Conservation (phyloP, 2,329 filamentous ascomycete genomes). For the Daldinia sp. region DNA sequence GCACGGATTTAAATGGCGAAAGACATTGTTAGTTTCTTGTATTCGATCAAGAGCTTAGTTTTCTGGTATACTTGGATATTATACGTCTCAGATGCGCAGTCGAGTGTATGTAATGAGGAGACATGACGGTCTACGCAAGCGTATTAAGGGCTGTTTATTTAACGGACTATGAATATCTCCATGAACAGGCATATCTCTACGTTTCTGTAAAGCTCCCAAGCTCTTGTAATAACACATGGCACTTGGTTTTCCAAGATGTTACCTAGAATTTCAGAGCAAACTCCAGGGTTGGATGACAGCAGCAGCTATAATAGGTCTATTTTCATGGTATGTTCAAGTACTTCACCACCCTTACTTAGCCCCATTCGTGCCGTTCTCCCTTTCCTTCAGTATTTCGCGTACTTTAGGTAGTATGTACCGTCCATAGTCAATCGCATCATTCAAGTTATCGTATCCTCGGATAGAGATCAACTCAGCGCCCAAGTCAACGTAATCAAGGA, state of each 20-base stretch:
- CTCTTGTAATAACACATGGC: background rate
- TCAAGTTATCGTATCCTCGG: constrained; percentile 70
- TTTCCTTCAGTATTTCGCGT: constrained; percentile 52
- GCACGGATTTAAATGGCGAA: no score
- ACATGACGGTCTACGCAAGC: no score
- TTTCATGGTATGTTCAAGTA: background rate
- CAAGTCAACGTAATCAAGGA: constrained; percentile 69
- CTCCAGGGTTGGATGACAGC: background rate
- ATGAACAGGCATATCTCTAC: no score
- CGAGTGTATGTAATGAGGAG: no score
- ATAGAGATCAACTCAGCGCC: constrained; percentile 70
- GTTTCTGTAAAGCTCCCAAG: no score
- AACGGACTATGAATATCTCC: no score
- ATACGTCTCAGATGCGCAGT: no score
- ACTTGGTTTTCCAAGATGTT: background rate
- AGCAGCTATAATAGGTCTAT: background rate
- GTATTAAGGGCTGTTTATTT: no score
- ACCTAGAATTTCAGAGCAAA: background rate
- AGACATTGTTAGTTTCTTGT: no score
- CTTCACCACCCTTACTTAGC: background rate
- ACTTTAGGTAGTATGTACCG: constrained; percentile 66
- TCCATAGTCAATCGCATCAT: constrained; percentile 71
- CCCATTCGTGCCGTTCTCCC: constrained; percentile 38
- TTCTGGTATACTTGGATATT: no score
- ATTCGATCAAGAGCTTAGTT: no score